Evolutionary conservation across 352 stramenopile species (phyloP).

Genomic region (Albugo candida): DNA sequence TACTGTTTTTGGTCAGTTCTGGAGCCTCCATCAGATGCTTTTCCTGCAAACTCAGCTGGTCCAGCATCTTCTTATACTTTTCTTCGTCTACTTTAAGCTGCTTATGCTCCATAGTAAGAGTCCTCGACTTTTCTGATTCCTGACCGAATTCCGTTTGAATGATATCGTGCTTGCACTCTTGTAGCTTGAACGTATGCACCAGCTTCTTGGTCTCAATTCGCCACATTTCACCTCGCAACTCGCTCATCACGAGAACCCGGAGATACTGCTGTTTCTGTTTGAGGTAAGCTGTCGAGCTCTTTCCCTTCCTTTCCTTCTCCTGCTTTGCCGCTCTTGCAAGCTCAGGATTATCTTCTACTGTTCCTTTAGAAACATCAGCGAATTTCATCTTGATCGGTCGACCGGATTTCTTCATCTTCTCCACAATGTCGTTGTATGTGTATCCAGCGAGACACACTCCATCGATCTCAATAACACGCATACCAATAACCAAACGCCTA

Average conservation of each 20-base stretch:
- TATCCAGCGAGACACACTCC: conserved; percentile 39
- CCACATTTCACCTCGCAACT: conserved; percentile 74
- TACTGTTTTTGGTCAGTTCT: conserved; percentile 56
- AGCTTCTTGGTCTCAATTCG: conserved; percentile 72
- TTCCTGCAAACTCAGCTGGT: conserved; percentile 62
- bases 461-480: conserved; percentile 69
- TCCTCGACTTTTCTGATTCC: conserved; percentile 32
- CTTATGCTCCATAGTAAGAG: conserved; percentile 59
- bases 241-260: conserved; percentile 53
- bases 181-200: conserved; percentile 21
- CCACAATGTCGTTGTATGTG: conserved; percentile 70
- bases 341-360: conserved; percentile 47
- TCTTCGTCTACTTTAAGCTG: conserved; percentile 42
- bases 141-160: conserved; percentile 49
- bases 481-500: conserved; percentile 55
- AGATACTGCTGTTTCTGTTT: conserved; percentile 68
- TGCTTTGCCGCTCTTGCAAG: conserved; percentile 6
- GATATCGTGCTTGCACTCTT: conserved; percentile 49
- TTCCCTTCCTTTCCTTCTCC: conserved; percentile 6
- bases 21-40: conserved; percentile 50
- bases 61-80: conserved; percentile 58
- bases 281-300: conserved; percentile 40
- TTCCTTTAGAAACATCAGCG: conserved; percentile 61
- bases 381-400: conserved; percentile 62
- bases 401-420: conserved; percentile 45